Conservation (phyloP, 805 yeast genomes). For the Lipomyces yamanashiensis region DNA sequence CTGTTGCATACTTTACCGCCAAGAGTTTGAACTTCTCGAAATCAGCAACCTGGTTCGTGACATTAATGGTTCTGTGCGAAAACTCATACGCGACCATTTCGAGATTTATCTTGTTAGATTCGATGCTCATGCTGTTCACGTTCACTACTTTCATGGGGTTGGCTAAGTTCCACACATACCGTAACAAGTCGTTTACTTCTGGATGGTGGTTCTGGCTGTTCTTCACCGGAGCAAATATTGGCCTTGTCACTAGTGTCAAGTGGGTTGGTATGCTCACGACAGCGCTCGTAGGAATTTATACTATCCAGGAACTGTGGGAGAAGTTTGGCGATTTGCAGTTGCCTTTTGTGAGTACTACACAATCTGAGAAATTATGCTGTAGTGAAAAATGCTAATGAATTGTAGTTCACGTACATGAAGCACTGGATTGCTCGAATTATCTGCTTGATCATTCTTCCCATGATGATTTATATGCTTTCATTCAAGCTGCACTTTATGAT, state of each 20-base stretch:
- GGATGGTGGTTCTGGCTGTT: conserved; percentile 95
- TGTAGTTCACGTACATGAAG: conserved; percentile 38
- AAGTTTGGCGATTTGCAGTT: conserved; percentile 65
- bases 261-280: conserved; percentile 97
- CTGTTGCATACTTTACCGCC: conserved; percentile 83
- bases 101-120: conserved; percentile 87
- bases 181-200: conserved; percentile 65
- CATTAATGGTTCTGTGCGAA: conserved; percentile 67
- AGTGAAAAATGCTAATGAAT: neutral
- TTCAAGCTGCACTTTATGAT: conserved; percentile 83
- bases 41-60: conserved; percentile 74
- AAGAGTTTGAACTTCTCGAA: conserved; percentile 73
- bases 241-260: conserved; percentile 81
- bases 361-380: neutral
- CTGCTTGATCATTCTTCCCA: conserved; percentile 72
- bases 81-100: conserved; percentile 82
- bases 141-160: conserved; percentile 78
- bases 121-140: conserved; percentile 88
- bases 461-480: conserved; percentile 65
- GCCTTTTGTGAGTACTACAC: conserved; percentile 36
- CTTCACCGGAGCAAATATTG: conserved; percentile 82
- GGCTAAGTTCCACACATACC: conserved; percentile 68
- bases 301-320: conserved; percentile 84
- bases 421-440: conserved; percentile 78
- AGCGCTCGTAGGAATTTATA: conserved; percentile 84